Conservation (phyloP, 148 eudicot species). For the Spergularia marina region DNA sequence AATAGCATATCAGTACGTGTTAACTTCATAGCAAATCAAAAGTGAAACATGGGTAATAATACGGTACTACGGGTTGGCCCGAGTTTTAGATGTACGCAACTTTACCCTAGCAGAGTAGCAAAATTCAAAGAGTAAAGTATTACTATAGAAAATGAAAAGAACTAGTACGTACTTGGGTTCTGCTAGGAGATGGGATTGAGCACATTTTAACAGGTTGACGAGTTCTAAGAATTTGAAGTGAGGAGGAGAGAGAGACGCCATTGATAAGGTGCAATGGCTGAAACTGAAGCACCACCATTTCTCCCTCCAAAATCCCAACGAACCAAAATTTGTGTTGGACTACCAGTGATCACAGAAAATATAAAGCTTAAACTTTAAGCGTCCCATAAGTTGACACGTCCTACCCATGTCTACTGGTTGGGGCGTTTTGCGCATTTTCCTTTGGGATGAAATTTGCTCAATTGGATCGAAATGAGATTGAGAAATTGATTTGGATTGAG, state of each 20-base stretch:
- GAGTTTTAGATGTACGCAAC: background rate
- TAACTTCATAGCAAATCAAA: too few species aligned
- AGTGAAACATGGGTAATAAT: too few species aligned
- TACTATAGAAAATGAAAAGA: background rate
- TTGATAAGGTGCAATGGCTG: slow-evolving; percentile 21
- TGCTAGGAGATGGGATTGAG: slow-evolving; percentile 22
- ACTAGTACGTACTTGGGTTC: slow-evolving; percentile 31
- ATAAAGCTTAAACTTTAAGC: background rate
- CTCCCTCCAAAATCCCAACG: background rate
- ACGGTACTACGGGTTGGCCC: too few species aligned
- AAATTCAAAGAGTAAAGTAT: background rate
- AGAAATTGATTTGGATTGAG: too few species aligned
- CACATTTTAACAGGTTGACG: slow-evolving; percentile 11
- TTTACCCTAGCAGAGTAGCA: background rate
- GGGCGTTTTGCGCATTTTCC: too few species aligned
- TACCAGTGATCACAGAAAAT: too few species aligned
- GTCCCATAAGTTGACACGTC: slow-evolving; percentile 15
- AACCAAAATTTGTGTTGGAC: too few species aligned
- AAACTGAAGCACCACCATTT: slow-evolving; percentile 23
- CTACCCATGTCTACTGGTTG: background rate
- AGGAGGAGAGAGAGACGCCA: slow-evolving; percentile 15
- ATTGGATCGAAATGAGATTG: too few species aligned
- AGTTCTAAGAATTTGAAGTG: background rate
- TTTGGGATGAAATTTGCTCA: too few species aligned
- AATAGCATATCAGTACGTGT: too few species aligned